These are phyloP conservation scores for Penicillium manginii DNA, from an alignment of 495 filamentous ascomycete species.

Conservation along the genomic window DNA sequence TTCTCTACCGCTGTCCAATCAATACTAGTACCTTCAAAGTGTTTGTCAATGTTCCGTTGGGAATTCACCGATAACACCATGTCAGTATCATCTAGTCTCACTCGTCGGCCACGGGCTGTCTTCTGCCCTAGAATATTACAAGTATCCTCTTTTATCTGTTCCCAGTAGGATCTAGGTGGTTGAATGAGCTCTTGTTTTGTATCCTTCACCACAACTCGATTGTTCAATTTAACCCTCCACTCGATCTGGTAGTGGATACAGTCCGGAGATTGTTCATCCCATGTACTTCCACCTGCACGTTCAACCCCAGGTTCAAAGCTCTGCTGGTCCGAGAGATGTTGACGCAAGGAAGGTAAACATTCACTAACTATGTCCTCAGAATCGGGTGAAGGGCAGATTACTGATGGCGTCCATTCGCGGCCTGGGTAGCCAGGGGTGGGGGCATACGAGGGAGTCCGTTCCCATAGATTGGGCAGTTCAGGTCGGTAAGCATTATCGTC, in stretches of 20 bases:
- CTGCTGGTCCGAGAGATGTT: constrained; percentile 16
- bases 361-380: constrained; percentile 1
- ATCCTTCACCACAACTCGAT: constrained; percentile 33
- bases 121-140: constrained; percentile 16
- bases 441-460: constrained; percentile 27
- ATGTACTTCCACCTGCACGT: constrained; percentile 29
- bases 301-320: background rate
- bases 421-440: constrained; percentile 8
- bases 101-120: constrained; percentile 16
- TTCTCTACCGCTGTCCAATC: constrained; percentile 17
- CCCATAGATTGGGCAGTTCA: constrained; percentile 15
- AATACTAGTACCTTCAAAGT: constrained; percentile 18
- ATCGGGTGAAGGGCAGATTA: constrained; percentile 10
- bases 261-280: constrained; percentile 35
- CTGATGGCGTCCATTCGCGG: constrained; percentile 22
- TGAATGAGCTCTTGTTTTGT: constrained; percentile 35
- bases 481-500: constrained; percentile 4
- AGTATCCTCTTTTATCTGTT: constrained; percentile 20
- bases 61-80: too few relatives aligned
- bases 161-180: constrained; percentile 27
- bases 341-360: background rate
- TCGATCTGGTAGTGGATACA: constrained; percentile 43
- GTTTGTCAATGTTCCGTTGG: constrained; percentile 7
- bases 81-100: constrained; percentile 25
- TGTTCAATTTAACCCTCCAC: constrained; percentile 40